These are phyloP conservation scores for Nectriaceae sp. DNA, from an alignment of 2,329 filamentous ascomycete genomes.

Conservation along the genomic window DNA sequence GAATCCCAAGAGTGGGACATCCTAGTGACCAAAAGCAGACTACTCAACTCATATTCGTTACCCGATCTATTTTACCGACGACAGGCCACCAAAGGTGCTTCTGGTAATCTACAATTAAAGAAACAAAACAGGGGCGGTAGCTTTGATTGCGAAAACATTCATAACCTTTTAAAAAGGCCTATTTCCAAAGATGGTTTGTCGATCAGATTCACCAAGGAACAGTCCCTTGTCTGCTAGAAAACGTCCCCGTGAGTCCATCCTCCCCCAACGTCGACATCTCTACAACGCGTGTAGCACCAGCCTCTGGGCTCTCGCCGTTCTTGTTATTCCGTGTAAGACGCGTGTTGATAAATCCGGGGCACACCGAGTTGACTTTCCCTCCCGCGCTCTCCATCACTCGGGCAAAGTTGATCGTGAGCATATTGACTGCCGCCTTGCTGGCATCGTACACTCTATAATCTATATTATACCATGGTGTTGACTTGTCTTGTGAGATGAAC, in stretches of 20 bases:
- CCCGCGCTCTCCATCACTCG: conserved; percentile 30
- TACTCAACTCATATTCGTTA: too few species aligned
- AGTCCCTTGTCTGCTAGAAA: conserved; percentile 25
- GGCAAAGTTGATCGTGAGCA: conserved; percentile 38
- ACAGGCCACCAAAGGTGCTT: too few species aligned
- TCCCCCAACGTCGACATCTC: conserved; percentile 31
- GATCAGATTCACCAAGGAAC: conserved; percentile 22
- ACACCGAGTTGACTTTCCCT: conserved; percentile 38
- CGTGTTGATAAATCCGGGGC: conserved; percentile 39
- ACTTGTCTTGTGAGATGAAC: conserved; percentile 27
- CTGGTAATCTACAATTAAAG: too few species aligned
- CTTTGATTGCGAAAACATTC: too few species aligned
- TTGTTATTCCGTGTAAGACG: conserved; percentile 23
- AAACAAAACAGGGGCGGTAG: too few species aligned
- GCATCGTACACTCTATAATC: conserved; percentile 38
- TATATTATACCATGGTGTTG: conserved; percentile 24
- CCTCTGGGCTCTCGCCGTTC: conserved; percentile 19
- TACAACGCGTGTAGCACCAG: conserved; percentile 32
- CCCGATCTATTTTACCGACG: too few species aligned
- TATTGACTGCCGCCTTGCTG: conserved; percentile 46
- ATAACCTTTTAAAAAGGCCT: too few species aligned
- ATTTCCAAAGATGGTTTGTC: too few species aligned
- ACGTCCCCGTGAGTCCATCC: conserved; percentile 33
- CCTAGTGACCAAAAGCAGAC: too few species aligned
- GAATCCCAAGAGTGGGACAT: too few species aligned